These are phyloP conservation scores for Xylaria digitata DNA, from an alignment of 2,329 filamentous ascomycete genomes.

Conservation along the genomic window DNA sequence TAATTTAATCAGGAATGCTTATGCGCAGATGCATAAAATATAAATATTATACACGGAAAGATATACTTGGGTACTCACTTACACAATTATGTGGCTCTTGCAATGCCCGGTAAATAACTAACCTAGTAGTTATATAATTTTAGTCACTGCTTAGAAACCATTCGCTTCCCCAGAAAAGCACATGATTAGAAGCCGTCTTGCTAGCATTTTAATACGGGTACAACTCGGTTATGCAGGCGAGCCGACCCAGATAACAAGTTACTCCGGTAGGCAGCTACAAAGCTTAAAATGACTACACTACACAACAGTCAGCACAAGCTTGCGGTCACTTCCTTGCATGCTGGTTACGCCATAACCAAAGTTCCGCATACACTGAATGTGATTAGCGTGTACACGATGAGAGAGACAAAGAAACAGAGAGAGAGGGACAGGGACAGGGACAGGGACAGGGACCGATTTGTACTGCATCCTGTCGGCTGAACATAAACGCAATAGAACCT, in stretches of 20 bases:
- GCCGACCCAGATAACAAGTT: neutral
- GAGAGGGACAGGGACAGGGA: too few species aligned
- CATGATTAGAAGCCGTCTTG: neutral
- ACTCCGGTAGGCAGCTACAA: neutral
- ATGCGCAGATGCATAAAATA: neutral
- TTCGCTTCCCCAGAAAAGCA: neutral
- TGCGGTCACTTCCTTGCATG: neutral
- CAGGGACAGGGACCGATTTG: neutral
- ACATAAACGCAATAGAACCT: neutral
- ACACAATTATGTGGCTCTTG: too few species aligned
- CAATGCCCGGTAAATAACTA: neutral
- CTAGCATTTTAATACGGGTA: neutral
- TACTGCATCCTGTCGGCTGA: neutral
- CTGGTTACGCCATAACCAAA: neutral
- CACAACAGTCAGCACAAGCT: neutral
- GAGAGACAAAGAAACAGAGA: too few species aligned
- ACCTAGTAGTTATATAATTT: neutral
- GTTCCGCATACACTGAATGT: neutral
- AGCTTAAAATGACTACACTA: neutral
- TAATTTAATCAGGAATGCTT: constrained; percentile 10
- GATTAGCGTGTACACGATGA: neutral
- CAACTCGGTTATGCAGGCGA: neutral
- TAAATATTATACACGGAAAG: neutral
- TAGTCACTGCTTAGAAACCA: neutral
- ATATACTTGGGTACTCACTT: neutral